A percentile compares a stretch with the other conserved stretches of the same genome.
phyloP scores from a whole-genome alignment of 2,329 filamentous ascomycete species.

The Calonectria hongkongensis region DNA sequence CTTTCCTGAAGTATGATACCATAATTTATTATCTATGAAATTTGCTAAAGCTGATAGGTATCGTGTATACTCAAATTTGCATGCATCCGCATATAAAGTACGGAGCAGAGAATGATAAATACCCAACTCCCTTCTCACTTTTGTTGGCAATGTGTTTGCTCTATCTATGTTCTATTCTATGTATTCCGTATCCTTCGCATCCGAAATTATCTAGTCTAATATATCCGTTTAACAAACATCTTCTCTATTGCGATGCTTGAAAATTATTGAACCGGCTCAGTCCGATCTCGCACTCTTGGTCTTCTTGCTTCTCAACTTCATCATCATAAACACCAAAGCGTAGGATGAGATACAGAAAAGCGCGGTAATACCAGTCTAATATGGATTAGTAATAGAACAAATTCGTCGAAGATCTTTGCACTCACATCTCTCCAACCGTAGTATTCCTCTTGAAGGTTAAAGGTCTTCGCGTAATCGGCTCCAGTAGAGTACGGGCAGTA shows the following conservation, averaged over 20 bases:
- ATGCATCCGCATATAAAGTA: not conserved
- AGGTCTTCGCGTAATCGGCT: slow-evolving; percentile 44
- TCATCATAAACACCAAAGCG: slow-evolving; percentile 50
- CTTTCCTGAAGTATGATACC: too few relatives aligned
- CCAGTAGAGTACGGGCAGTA: slow-evolving; percentile 45
- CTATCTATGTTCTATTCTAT: not conserved
- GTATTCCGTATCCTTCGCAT: not conserved
- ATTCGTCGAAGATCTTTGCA: not conserved
- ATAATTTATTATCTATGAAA: too few relatives aligned
- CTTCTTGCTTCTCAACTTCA: slow-evolving; percentile 50
- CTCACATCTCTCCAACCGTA: slow-evolving; percentile 51
- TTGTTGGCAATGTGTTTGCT: not conserved
- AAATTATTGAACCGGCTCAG: not conserved
- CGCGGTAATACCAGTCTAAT: slow-evolving; percentile 47
- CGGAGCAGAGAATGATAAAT: not conserved
- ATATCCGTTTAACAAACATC: not conserved
- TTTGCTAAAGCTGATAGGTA: not conserved
- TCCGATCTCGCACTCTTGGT: slow-evolving; percentile 46
- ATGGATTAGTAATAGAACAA: not conserved
- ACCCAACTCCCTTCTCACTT: not conserved
- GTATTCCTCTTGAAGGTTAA: slow-evolving; percentile 44
- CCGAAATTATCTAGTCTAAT: not conserved
- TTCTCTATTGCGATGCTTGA: not conserved
- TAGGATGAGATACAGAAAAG: slow-evolving; percentile 49
- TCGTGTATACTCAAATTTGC: not conserved